Evolutionary conservation across 208 protist genomes (phyloP).

Genomic region (Trichomonas gallinae): DNA sequence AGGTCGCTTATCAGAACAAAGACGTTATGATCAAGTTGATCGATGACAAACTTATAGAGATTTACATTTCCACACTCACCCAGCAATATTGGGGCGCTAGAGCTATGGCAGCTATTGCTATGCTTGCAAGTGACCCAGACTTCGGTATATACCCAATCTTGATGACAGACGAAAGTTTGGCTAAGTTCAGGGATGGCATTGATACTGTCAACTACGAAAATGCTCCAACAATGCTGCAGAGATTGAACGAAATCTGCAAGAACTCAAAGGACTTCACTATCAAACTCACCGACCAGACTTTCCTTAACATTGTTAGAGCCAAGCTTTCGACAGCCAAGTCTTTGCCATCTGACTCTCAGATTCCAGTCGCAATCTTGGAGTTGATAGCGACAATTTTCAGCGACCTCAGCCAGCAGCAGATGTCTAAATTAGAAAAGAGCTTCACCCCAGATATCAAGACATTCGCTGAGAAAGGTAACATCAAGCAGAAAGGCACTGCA

Average conservation of each 20-base stretch:
- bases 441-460: not conserved
- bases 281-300: not conserved
- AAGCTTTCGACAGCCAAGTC: not conserved
- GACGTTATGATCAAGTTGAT: not conserved
- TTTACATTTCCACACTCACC: not conserved
- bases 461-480: not conserved
- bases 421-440: not conserved
- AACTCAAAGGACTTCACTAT: not conserved
- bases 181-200: not conserved
- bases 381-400: not conserved
- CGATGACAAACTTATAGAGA: not conserved
- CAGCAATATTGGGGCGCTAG: not conserved
- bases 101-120: not conserved
- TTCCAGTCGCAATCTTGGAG: not conserved
- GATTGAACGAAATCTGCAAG: not conserved
- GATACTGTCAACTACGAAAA: not conserved
- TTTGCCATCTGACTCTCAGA: not conserved
- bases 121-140: not conserved
- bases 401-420: not conserved
- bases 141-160: not conserved
- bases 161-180: not conserved
- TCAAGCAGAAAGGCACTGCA: not conserved
- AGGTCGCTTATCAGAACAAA: not conserved
- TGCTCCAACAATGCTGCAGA: not conserved
- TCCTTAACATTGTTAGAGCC: not conserved